A percentile compares a stretch with the other conserved stretches of the same genome.
phyloP scores from a whole-genome alignment of 1,284 basidiomycete species.

The Tranzscheliella williamsii region DNA sequence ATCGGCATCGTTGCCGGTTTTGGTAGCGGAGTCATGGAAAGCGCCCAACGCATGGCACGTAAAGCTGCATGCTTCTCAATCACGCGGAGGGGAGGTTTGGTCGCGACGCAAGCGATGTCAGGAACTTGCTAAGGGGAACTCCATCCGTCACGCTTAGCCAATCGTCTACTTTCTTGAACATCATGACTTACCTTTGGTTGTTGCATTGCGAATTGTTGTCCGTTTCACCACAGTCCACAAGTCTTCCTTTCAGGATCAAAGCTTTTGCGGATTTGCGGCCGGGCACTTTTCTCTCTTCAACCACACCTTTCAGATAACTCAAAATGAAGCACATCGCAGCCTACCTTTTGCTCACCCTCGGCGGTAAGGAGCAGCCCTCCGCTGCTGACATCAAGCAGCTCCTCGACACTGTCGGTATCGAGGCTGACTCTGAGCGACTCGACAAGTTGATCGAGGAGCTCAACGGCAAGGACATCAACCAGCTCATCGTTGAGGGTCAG shows the following conservation, averaged over 20 bases:
- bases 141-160: too few relatives aligned
- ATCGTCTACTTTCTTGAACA: too few relatives aligned
- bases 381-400: slow-evolving; percentile 88
- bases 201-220: too few relatives aligned
- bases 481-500: slow-evolving; percentile 90
- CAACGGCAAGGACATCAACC: slow-evolving; percentile 79
- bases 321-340: slow-evolving; percentile 61
- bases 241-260: slow-evolving; percentile 73
- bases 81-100: too few relatives aligned
- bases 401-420: slow-evolving; percentile 81
- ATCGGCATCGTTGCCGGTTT: too few relatives aligned
- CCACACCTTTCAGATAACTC: slow-evolving; percentile 1
- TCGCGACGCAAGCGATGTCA: too few relatives aligned
- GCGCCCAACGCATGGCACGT: too few relatives aligned
- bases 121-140: too few relatives aligned
- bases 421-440: slow-evolving; percentile 82
- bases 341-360: slow-evolving; percentile 94
- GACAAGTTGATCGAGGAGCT: slow-evolving; percentile 88
- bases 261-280: slow-evolving; percentile 60
- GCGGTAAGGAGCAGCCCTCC: slow-evolving; percentile 84
- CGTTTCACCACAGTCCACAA: slow-evolving; percentile 66
- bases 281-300: slow-evolving; percentile 20
- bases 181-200: too few relatives aligned
- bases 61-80: too few relatives aligned
- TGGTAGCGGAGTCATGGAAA: too few relatives aligned